Conservation (phyloP, 441 rosid species). For the Aquilaria agallochum region DNA sequence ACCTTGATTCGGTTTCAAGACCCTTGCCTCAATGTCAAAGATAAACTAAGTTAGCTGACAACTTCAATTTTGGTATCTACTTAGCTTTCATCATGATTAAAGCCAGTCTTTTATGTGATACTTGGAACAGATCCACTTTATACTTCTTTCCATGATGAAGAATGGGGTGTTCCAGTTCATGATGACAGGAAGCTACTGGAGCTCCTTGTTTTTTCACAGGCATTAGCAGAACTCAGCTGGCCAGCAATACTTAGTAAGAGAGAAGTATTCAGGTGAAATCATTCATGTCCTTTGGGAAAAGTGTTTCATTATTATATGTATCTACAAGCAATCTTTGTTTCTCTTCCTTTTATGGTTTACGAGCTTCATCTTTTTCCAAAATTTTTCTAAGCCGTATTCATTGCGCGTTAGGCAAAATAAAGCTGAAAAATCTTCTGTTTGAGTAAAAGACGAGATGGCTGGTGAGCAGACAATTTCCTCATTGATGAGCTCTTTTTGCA, state of each 20-base stretch:
- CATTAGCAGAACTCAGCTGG: constrained; percentile 91
- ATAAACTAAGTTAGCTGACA: neutral
- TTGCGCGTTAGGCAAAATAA: neutral
- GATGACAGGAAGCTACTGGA: constrained; percentile 80
- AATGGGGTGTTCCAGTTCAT: constrained; percentile 81
- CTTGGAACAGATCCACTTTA: constrained; percentile 53
- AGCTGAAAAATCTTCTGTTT: too few relatives aligned
- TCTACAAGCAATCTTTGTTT: neutral
- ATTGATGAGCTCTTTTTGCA: constrained; percentile 25
- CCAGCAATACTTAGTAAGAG: constrained; percentile 62
- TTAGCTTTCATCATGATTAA: too few relatives aligned
- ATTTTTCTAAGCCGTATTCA: neutral
- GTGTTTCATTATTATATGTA: neutral
- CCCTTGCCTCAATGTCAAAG: too few relatives aligned
- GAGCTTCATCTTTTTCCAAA: neutral
- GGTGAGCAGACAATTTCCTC: constrained; percentile 8
- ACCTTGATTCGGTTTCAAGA: too few relatives aligned
- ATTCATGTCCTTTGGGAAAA: constrained; percentile 7
- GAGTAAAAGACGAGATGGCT: neutral
- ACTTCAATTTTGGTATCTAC: neutral
- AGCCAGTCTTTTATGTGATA: neutral
- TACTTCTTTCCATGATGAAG: constrained; percentile 69
- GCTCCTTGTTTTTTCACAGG: constrained; percentile 83
- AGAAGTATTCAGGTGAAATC: constrained; percentile 58
- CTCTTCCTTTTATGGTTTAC: neutral